Percentiles rank a stretch among this genome's conserved stretches.
phyloP scores from a whole-genome alignment of 1,139 yeast genomes.

The Hyphopichia burtonii region DNA sequence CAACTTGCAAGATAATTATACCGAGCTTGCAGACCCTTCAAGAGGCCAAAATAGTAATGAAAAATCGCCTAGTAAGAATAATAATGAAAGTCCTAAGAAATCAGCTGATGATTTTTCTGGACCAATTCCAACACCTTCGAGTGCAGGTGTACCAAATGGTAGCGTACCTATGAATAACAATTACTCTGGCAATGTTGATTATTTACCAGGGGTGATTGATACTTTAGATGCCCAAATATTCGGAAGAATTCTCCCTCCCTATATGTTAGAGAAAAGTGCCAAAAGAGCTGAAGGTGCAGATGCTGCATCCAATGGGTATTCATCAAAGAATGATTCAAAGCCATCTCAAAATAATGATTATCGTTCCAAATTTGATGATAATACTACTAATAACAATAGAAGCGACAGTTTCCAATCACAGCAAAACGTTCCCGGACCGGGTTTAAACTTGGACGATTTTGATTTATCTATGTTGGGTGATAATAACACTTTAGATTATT shows the following conservation, averaged over 20 bases:
- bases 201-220: conserved; percentile 81
- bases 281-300: conserved; percentile 4
- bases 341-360: not conserved
- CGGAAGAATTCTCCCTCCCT: conserved; percentile 81
- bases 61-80: not conserved
- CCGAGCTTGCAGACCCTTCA: not conserved
- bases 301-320: not conserved
- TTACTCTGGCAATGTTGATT: conserved; percentile 15
- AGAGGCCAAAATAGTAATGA: not conserved
- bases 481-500: conserved; percentile 17
- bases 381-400: not conserved
- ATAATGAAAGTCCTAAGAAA: not conserved
- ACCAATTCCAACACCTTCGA: not conserved
- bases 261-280: conserved; percentile 54
- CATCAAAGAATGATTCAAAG: not conserved
- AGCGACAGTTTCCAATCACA: conserved; percentile 2
- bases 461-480: conserved; percentile 19
- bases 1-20: conserved; percentile 2
- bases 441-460: conserved; percentile 17
- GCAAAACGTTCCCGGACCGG: conserved; percentile 5
- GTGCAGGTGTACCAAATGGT: not conserved
- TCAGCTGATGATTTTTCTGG: not conserved
- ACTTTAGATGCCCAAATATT: conserved; percentile 79
- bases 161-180: not conserved
- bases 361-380: not conserved